Conservation (phyloP, 768 basidiomycete species). For the Tubosaeta sp. region DNA sequence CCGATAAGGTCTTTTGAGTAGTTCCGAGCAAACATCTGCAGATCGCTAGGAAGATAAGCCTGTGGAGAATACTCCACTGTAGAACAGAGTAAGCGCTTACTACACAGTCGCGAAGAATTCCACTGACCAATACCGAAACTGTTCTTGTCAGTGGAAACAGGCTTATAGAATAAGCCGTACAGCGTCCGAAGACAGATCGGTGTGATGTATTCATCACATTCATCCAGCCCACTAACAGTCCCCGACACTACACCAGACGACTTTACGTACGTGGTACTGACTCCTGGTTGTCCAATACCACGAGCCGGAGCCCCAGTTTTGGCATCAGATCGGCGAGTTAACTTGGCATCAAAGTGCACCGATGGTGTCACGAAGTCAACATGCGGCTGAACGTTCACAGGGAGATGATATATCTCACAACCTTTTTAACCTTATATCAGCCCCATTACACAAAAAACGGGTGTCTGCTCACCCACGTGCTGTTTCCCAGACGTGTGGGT, state of each 20-base stretch:
- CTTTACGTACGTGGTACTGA: constrained; percentile 9
- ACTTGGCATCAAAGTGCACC: constrained; percentile 30
- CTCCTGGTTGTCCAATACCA: constrained; percentile 16
- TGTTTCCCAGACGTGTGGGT: constrained; percentile 21
- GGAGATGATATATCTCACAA: constrained; percentile 32
- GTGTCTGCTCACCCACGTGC: constrained; percentile 19
- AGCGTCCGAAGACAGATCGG: constrained; percentile 27
- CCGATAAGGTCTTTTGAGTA: constrained; percentile 20
- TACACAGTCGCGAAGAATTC: background rate
- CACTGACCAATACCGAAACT: constrained; percentile 32
- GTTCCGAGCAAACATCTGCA: constrained; percentile 31
- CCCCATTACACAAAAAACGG: background rate
- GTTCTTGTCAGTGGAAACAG: constrained; percentile 23
- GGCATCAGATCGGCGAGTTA: constrained; percentile 12
- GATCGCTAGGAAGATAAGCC: constrained; percentile 27
- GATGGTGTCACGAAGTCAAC: constrained; percentile 35
- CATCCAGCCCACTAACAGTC: constrained; percentile 10
- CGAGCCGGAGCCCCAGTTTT: background rate
- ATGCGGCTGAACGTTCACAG: constrained; percentile 27
- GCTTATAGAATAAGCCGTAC: constrained; percentile 24
- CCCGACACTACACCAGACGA: constrained; percentile 1
- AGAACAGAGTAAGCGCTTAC: background rate
- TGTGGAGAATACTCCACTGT: constrained; percentile 31
- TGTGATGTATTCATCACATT: constrained; percentile 28
- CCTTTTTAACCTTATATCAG: constrained; percentile 11